Evolutionary conservation across 2,329 filamentous ascomycete species (phyloP).

Genomic region (Rutstroemia sp.): DNA sequence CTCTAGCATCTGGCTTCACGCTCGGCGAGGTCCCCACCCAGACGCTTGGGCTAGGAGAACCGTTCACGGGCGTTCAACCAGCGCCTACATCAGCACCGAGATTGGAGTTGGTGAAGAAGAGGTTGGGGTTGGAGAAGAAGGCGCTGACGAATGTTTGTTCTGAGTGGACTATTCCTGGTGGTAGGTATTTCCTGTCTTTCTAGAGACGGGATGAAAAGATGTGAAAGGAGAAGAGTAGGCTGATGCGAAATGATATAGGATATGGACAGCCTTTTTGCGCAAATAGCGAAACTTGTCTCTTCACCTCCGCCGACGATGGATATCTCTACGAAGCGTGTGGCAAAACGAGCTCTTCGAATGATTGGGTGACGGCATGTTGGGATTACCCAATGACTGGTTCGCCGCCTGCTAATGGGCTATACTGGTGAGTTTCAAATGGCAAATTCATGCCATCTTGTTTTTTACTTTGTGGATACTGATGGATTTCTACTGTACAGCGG

Average conservation of each 20-base stretch:
- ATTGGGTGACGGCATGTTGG: conserved; percentile 21
- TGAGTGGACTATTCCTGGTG: conserved; percentile 23
- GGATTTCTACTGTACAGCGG: background rate
- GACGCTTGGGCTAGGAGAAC: conserved; percentile 12
- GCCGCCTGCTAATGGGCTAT: conserved; percentile 14
- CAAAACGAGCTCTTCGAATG: conserved; percentile 12
- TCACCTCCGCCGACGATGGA: conserved; percentile 12
- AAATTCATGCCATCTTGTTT: too few species aligned
- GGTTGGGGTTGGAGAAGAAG: conserved; percentile 13
- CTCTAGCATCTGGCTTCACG: background rate
- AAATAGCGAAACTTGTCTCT: conserved; percentile 18
- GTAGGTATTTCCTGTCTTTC: conserved; percentile 2
- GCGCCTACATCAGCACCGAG: conserved; percentile 16
- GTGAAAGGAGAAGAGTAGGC: background rate
- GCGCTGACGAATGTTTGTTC: conserved; percentile 16
- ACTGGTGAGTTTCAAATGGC: conserved; percentile 6
- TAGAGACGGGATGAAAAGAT: too few species aligned
- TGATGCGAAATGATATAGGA: background rate
- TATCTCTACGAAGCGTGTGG: conserved; percentile 21
- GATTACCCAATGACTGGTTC: conserved; percentile 12
- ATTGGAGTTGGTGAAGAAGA: conserved; percentile 18
- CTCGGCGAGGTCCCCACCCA: conserved; percentile 14
- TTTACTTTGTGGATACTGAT: background rate
- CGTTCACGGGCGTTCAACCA: background rate
- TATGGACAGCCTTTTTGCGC: conserved; percentile 18